Evolutionary conservation across 2,329 filamentous ascomycete species (phyloP).

Genomic region (Alternaria triticina): DNA sequence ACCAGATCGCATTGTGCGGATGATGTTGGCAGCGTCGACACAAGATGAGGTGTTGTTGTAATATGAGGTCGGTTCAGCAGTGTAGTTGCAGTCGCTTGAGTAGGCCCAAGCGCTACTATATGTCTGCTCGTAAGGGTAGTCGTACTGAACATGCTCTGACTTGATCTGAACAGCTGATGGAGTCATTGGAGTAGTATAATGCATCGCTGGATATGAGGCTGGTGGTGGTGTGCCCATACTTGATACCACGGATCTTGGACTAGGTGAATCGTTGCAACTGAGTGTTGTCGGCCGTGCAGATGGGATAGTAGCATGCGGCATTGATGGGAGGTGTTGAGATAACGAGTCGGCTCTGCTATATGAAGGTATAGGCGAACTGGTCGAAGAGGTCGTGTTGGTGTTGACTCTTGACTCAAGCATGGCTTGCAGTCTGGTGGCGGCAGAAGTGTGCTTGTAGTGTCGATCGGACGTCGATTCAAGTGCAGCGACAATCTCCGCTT

Average conservation of each 20-base stretch:
- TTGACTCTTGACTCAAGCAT: slow-evolving; percentile 42
- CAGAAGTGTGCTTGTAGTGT: slow-evolving; percentile 37
- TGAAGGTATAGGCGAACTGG: slow-evolving; percentile 23
- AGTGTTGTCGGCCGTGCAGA: slow-evolving; percentile 27
- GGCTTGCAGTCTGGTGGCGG: slow-evolving; percentile 31
- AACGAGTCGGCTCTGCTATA: slow-evolving; percentile 19
- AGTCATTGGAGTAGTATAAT: slow-evolving; percentile 28
- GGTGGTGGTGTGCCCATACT: slow-evolving; percentile 41
- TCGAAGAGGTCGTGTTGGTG: slow-evolving; percentile 27
- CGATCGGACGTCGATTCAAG: slow-evolving; percentile 31
- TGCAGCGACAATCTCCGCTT: slow-evolving; percentile 57
- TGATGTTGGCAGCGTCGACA: slow-evolving; percentile 53
- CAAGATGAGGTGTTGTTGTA: slow-evolving; percentile 44
- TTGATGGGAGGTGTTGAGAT: slow-evolving; percentile 25
- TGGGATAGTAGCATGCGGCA: slow-evolving; percentile 31
- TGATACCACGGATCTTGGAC: slow-evolving; percentile 42
- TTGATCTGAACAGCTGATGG: slow-evolving; percentile 32
- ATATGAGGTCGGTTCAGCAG: slow-evolving; percentile 22
- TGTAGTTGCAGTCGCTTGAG: slow-evolving; percentile 21
- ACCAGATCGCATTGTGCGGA: slow-evolving; percentile 52
- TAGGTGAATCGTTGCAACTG: slow-evolving; percentile 36
- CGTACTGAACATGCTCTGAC: slow-evolving; percentile 29
- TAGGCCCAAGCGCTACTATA: slow-evolving; percentile 33
- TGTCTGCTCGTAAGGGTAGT: slow-evolving; percentile 31
- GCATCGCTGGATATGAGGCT: slow-evolving; percentile 25